These are phyloP conservation scores for Leccinum imitatum DNA, from an alignment of 768 basidiomycete species.

Conservation along the genomic window DNA sequence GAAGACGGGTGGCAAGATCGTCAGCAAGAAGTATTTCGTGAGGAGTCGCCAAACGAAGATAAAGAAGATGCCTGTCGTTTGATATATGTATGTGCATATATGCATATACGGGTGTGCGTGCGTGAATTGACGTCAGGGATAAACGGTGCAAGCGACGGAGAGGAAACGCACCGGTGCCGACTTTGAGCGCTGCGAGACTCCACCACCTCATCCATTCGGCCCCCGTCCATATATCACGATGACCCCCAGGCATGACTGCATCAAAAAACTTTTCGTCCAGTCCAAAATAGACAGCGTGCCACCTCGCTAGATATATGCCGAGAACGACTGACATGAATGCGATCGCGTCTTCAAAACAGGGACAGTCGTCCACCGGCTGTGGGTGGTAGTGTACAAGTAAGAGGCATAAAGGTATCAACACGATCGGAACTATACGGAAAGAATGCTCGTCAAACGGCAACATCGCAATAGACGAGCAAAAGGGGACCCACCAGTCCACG, in stretches of 20 bases:
- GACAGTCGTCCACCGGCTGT: constrained; percentile 94
- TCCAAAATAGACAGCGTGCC: constrained; percentile 52
- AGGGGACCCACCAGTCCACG: constrained; percentile 34
- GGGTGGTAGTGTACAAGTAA: constrained; percentile 87
- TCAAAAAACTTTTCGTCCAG: constrained; percentile 35
- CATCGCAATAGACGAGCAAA: constrained; percentile 17
- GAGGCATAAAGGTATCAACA: constrained; percentile 60
- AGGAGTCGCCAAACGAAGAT: constrained; percentile 89
- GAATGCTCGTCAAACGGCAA: constrained; percentile 12
- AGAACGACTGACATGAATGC: constrained; percentile 84
- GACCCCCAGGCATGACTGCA: constrained; percentile 56
- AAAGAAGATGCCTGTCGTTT: constrained; percentile 56
- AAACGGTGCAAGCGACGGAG: not conserved
- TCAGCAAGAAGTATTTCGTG: constrained; percentile 74
- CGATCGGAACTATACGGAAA: constrained; percentile 50
- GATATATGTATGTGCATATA: not conserved
- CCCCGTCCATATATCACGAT: constrained; percentile 39
- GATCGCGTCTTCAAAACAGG: constrained; percentile 97
- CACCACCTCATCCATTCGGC: constrained; percentile 38
- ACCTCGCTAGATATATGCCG: constrained; percentile 68
- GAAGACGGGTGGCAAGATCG: constrained; percentile 81
- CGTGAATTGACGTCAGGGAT: not conserved
- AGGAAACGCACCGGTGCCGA: constrained; percentile 39
- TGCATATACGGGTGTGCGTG: not conserved
- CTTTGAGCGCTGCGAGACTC: constrained; percentile 31